A percentile compares a stretch with the other conserved stretches of the same genome.
Conservation (phyloP, 306 rosid species). For the Lathyrus oleraceus region DNA sequence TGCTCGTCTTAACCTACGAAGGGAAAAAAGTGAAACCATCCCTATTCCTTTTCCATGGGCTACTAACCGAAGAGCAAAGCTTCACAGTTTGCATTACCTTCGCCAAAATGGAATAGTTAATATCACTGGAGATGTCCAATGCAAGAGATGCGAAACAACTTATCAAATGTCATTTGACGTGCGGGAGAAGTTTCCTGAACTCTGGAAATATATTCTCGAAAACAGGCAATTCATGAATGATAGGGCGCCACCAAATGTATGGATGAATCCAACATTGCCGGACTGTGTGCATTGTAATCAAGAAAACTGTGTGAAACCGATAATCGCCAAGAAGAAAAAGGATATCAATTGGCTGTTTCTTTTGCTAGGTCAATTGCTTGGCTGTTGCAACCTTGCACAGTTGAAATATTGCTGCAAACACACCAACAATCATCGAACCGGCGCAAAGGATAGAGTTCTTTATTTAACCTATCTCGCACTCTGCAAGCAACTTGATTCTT, state of each 20-base stretch:
- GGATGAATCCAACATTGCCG: slow-evolving; percentile 43
- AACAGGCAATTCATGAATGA: slow-evolving; percentile 18
- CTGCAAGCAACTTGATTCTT: slow-evolving; percentile 51
- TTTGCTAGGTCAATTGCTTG: slow-evolving; percentile 52
- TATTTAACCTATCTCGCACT: slow-evolving; percentile 45
- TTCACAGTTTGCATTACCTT: slow-evolving; percentile 20
- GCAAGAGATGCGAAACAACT: slow-evolving; percentile 42
- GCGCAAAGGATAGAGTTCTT: slow-evolving; percentile 61
- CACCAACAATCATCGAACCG: slow-evolving; percentile 54
- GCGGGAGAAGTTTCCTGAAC: not conserved
- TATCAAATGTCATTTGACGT: slow-evolving; percentile 32
- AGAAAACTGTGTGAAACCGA: slow-evolving; percentile 44
- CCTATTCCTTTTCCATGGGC: slow-evolving; percentile 61
- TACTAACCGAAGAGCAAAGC: slow-evolving; percentile 22
- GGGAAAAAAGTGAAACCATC: slow-evolving; percentile 3
- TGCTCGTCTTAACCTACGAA: not conserved
- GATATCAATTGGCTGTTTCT: slow-evolving; percentile 66
- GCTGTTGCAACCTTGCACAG: slow-evolving; percentile 51
- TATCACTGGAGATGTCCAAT: slow-evolving; percentile 42
- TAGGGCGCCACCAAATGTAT: slow-evolving; percentile 48
- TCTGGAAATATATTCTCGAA: not conserved
- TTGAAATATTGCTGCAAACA: slow-evolving; percentile 58
- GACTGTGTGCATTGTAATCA: slow-evolving; percentile 42
- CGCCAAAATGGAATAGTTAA: not conserved
- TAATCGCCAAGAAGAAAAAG: slow-evolving; percentile 30